Evolutionary conservation across 1,284 basidiomycete genomes (phyloP).

Genomic region (Polyporus tsugae): DNA sequence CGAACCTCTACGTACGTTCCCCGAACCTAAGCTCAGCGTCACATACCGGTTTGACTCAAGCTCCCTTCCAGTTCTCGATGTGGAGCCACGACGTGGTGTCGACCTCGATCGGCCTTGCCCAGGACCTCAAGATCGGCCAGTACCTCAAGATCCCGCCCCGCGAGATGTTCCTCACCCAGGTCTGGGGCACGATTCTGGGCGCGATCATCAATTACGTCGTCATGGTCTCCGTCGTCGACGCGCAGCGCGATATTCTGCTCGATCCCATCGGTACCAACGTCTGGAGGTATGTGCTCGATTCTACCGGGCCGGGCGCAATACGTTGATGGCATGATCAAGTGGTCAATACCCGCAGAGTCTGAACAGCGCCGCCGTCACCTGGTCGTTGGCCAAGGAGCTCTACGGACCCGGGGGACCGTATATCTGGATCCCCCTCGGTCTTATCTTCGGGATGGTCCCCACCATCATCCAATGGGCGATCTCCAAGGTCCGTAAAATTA

Average conservation of each 20-base stretch:
- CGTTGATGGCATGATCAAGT: slow-evolving; percentile 18
- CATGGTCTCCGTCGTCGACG: slow-evolving; percentile 62
- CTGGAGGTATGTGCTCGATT: slow-evolving; percentile 47
- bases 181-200: slow-evolving; percentile 71
- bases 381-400: slow-evolving; percentile 68
- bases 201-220: slow-evolving; percentile 50
- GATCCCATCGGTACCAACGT: slow-evolving; percentile 62
- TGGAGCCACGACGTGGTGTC: slow-evolving; percentile 68
- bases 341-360: slow-evolving; percentile 37
- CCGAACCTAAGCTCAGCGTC: background rate
- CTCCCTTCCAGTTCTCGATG: slow-evolving; percentile 58
- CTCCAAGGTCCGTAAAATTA: slow-evolving; percentile 46
- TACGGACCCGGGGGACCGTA: slow-evolving; percentile 63
- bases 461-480: slow-evolving; percentile 62
- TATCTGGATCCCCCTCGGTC: slow-evolving; percentile 59
- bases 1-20: slow-evolving; percentile 66
- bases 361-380: slow-evolving; percentile 71
- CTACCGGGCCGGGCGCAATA: background rate
- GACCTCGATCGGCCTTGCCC: slow-evolving; percentile 54
- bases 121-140: slow-evolving; percentile 67
- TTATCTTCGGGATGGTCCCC: slow-evolving; percentile 60
- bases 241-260: slow-evolving; percentile 60
- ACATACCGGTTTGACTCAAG: slow-evolving; percentile 13
- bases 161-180: slow-evolving; percentile 71
- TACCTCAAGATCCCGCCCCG: slow-evolving; percentile 82